A percentile compares a stretch with the other conserved stretches of the same genome.
These are phyloP conservation scores for Linum trigynum DNA, from an alignment of 345 rosid species.

Conservation along the genomic window DNA sequence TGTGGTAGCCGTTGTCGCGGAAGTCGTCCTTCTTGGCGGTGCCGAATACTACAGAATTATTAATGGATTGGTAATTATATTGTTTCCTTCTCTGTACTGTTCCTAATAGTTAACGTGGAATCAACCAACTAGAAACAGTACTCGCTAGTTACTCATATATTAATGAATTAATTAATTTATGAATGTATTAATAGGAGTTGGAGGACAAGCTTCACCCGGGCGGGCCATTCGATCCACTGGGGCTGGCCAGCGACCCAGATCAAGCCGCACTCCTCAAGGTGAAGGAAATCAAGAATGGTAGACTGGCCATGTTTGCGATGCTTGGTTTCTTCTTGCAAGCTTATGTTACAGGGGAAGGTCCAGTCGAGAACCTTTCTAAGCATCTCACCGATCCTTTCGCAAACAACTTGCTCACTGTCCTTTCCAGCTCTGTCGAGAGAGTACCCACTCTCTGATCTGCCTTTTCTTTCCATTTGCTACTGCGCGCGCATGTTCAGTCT, in stretches of 20 bases:
- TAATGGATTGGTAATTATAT: conserved; percentile 61
- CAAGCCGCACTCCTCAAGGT: conserved; percentile 89
- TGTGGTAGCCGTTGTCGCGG: conserved; percentile 63
- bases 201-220: conserved; percentile 99
- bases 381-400: conserved; percentile 97
- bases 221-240: conserved; percentile 94
- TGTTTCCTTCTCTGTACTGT: too few species aligned
- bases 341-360: conserved; percentile 91
- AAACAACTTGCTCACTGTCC: conserved; percentile 94
- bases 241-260: conserved; percentile 86
- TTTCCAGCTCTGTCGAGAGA: conserved; percentile 67
- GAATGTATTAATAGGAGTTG: conserved; percentile 37
- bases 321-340: conserved; percentile 81
- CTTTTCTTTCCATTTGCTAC: background rate
- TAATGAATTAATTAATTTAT: too few species aligned
- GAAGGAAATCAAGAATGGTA: conserved; percentile 93
- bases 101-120: too few species aligned
- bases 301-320: conserved; percentile 96
- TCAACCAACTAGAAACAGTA: too few species aligned
- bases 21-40: conserved; percentile 81
- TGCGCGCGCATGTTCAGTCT: background rate
- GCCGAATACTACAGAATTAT: conserved; percentile 95
- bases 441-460: conserved; percentile 61
- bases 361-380: conserved; percentile 81
- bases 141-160: too few species aligned